Conservation (phyloP, 2,329 filamentous ascomycete genomes). For the Colletotrichum sp. region DNA sequence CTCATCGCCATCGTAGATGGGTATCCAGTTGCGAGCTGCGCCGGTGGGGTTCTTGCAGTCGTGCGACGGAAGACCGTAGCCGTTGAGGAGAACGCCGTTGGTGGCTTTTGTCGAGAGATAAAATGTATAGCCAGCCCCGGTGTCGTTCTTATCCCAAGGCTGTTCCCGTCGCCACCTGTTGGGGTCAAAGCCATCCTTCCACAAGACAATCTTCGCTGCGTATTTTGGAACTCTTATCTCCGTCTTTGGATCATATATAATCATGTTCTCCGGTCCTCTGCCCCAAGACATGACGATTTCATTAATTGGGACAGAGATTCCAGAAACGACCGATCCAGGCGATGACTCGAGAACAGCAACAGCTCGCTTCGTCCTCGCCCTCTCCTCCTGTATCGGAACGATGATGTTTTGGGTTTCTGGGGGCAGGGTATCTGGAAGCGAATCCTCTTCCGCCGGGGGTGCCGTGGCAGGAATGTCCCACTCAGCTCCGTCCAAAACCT, state of each 20-base stretch:
- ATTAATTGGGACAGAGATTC: constrained; percentile 69
- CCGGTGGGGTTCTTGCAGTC: constrained; percentile 58
- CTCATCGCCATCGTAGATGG: constrained; percentile 77
- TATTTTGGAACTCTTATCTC: constrained; percentile 82
- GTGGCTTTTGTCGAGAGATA: constrained; percentile 82
- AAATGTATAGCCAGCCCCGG: constrained; percentile 67
- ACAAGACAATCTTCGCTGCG: constrained; percentile 79
- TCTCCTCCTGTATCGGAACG: constrained; percentile 37
- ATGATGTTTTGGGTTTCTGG: constrained; percentile 37
- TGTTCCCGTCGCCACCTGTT: constrained; percentile 54
- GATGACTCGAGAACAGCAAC: constrained; percentile 73
- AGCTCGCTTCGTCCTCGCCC: constrained; percentile 39
- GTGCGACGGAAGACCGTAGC: constrained; percentile 64
- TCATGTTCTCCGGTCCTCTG: constrained; percentile 70
- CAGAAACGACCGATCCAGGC: constrained; percentile 66
- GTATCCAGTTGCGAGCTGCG: constrained; percentile 67
- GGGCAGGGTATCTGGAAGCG: constrained; percentile 40
- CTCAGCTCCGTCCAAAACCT: constrained; percentile 29
- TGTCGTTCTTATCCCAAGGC: constrained; percentile 40
- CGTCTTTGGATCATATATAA: constrained; percentile 63
- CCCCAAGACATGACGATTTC: constrained; percentile 79
- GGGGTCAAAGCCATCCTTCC: constrained; percentile 70
- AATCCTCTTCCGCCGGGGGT: constrained; percentile 28
- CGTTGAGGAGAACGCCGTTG: constrained; percentile 79
- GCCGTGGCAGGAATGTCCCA: constrained; percentile 29